Percentiles rank a stretch among this genome's conserved stretches.
phyloP scores from a whole-genome alignment of 2,329 filamentous ascomycete genomes.

The Ploettnerulaceae sp. region DNA sequence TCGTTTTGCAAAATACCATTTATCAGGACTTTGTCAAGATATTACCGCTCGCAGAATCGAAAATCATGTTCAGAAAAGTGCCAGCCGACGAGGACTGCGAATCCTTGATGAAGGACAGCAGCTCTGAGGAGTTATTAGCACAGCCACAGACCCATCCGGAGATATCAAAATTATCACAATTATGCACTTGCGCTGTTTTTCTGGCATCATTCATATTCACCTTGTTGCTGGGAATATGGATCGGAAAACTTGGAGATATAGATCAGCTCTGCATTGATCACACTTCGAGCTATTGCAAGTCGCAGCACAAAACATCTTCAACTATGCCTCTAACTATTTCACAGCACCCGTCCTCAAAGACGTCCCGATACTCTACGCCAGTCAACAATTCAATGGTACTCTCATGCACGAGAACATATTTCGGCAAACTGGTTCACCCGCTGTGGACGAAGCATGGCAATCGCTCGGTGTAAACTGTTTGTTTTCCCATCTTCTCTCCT shows the following conservation, averaged over 20 bases:
- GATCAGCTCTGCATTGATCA: conserved; percentile 6
- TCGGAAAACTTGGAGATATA: conserved; percentile 2
- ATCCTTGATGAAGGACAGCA: conserved; percentile 1
- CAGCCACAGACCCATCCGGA: background rate
- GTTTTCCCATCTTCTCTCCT: conserved; percentile 12
- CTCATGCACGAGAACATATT: conserved; percentile 46
- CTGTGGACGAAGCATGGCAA: conserved; percentile 48
- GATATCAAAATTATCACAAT: background rate
- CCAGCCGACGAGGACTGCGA: conserved; percentile 9
- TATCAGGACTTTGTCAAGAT: no score
- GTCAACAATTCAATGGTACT: conserved; percentile 44
- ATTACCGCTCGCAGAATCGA: conserved; percentile 1
- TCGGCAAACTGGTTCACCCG: conserved; percentile 39
- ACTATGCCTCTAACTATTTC: conserved; percentile 1
- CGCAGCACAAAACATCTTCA: background rate
- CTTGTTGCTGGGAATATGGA: background rate
- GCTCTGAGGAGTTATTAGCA: background rate
- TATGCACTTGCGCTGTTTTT: background rate
- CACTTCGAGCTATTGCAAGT: conserved; percentile 18
- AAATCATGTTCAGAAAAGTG: no score
- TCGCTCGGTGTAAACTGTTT: conserved; percentile 44
- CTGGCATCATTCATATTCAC: background rate
- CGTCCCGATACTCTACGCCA: conserved; percentile 39
- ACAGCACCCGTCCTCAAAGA: conserved; percentile 37
- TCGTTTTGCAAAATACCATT: no score